Base-by-base conservation (phyloP, 495 filamentous ascomycete species). In the Penicillium bialowiezense region DNA sequence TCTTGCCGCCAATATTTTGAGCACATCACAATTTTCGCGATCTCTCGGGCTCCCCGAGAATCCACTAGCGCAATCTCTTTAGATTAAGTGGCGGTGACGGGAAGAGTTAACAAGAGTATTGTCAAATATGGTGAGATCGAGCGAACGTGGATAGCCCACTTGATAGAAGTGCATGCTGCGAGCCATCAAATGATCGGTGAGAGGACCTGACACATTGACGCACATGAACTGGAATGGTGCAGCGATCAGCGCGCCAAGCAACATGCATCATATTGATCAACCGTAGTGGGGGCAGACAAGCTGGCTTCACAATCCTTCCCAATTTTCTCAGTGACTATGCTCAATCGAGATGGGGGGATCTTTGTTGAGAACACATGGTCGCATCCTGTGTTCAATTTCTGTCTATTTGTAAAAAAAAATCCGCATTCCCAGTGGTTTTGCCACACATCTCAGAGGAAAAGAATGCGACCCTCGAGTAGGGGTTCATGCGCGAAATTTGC, bases 221-320 rank as follows among this genome's bases (percentile, higher is more conserved):
- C 18, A 51, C 23, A 29, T 24, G 18, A 17, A 46, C 9, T 15
- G 29, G 12, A 21, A 33, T 28, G 17, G 17, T 9, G 5, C 19
- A 29, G 21, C 41, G 49, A 51, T 61, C 50, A 48, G 19, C 55
- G 17, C 23, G 57, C 54, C 51, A 58, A 61, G 60, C 31, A 41
- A 37, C 21, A 64, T 61, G 47, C 54, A 64, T 64, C 55, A 59
- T 43, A 64, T 59, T 55, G 57, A 61, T 63, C 60, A 47, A 48
- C 54, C 38, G 21, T 14, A 43, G 49, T 59, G 56, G 48, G 37
- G 45, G 2, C 18, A 31, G n/a, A 29, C 12, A 44, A 46, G 44
- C 31, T 38, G 34, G 40, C n/a, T n/a, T n/a, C n/a, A n/a, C n/a
- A n/a, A n/a, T n/a, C n/a, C n/a, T n/a, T n/a, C n/a, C n/a, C n/a